Base-by-base conservation (phyloP, 78 protist genomes). In the Polysphondylium violaceum region DNA sequence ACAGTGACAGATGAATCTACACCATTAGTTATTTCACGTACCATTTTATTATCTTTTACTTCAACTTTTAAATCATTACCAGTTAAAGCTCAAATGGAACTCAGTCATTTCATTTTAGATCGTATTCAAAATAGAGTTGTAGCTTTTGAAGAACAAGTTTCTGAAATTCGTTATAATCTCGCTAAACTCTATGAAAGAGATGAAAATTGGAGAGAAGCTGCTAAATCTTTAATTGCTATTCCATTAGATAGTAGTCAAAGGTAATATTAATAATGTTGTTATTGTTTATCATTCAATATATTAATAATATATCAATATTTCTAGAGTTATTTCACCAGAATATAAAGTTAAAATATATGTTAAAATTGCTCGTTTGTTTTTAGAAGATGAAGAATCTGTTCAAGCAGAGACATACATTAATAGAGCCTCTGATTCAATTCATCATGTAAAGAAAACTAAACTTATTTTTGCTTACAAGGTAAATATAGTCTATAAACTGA, bases 171-270 rank as follows among this genome's bases (percentile, higher is more conserved):
- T 17, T 88, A 90, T 56, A 43, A 71, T 36, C 40, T 95, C 19
- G 95, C 97, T 0, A 59, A 36, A 19, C 43, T 95, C 9, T 76
- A 74, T 47, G 97, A 95, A 59, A 23, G 43, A 40, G 95, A 95
- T 58, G 97, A 95, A 50, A 60, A 93, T n/a, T 95, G 93, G 94
- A 40, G 76, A 59, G 89, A 78, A 31, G 95, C 97, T 1, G 96
- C 97, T 14, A 36, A 60, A 25, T 67, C 76, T 76, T 85, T 96
- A 11, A 56, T 59, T 2, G 96, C 93, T 16, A 96, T 96, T 41
- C 97, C 96, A 23, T 76, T 96, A 50, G 97, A 96, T 76, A 71
- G 95, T 12, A 89, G 96, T 73, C 85, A 83, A 61, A 72, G 96
- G 91, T 81, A 65, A 3, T n/a, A n/a, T n/a, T n/a, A n/a, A n/a